These are phyloP conservation scores for Metschnikowia koreensis DNA, from an alignment of 805 yeast genomes.

Conservation along the genomic window DNA sequence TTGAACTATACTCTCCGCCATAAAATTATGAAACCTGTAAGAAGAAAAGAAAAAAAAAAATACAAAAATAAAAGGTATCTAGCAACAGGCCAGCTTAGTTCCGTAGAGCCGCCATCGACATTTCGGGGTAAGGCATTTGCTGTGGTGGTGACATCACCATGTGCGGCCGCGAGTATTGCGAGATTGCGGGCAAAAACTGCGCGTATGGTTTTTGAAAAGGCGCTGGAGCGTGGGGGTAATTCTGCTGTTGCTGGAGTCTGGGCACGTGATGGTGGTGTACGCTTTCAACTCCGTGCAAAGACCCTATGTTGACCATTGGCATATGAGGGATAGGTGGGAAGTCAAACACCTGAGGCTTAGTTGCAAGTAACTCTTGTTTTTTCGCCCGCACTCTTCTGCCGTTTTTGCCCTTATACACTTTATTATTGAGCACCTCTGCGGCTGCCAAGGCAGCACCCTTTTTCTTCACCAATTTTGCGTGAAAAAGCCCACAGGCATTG, in stretches of 20 bases:
- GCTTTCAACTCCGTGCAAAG: background rate
- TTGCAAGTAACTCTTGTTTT: background rate
- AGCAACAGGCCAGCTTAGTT: background rate
- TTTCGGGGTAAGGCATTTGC: background rate
- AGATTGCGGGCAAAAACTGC: background rate
- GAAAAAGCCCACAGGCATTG: constrained; percentile 44
- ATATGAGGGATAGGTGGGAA: constrained; percentile 11
- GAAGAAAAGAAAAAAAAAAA: background rate
- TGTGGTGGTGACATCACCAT: constrained; percentile 5
- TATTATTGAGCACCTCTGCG: constrained; percentile 41
- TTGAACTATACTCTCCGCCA: background rate
- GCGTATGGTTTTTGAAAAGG: constrained; percentile 1
- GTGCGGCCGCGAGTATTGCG: background rate
- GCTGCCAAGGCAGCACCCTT: constrained; percentile 31
- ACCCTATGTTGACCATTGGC: background rate
- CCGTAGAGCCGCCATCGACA: background rate
- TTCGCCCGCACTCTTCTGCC: constrained; percentile 33
- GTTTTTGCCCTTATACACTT: constrained; percentile 44
- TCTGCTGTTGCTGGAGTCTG: background rate
- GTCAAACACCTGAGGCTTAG: constrained; percentile 9
- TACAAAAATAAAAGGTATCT: background rate
- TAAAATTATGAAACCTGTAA: background rate
- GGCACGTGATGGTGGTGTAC: constrained; percentile 1
- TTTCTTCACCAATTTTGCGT: constrained; percentile 37
- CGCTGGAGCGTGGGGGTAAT: background rate